Percentiles rank a stretch among this genome's conserved stretches.
Evolutionary conservation across 179 eudicot genomes (phyloP).

Genomic region (Heliamphora pulchella): DNA sequence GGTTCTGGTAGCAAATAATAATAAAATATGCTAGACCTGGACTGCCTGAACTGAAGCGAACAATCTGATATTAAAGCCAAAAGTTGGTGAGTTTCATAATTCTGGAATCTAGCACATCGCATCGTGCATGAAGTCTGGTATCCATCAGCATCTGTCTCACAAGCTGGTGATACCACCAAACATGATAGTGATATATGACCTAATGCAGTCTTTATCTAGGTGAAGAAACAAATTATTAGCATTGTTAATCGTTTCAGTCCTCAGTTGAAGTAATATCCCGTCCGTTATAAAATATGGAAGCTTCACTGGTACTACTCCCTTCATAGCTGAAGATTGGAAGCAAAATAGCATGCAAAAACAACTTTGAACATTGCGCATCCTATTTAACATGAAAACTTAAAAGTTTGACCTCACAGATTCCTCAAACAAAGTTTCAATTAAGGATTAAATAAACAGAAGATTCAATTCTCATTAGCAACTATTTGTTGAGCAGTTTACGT

Average conservation of each 20-base stretch:
- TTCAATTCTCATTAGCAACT: neutral
- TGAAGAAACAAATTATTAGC: neutral
- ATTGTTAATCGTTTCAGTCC: neutral
- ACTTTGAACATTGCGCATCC: neutral
- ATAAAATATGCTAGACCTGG: neutral
- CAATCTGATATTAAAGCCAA: neutral
- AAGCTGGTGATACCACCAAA: neutral
- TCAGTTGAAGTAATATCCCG: neutral
- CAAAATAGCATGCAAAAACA: neutral
- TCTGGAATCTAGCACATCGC: neutral
- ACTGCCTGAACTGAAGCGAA: neutral
- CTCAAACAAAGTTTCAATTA: neutral
- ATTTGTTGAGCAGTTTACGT: neutral
- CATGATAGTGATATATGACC: neutral
- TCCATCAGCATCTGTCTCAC: neutral
- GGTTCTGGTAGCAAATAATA: neutral
- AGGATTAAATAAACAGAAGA: neutral
- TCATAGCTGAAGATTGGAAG: neutral
- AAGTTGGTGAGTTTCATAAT: neutral
- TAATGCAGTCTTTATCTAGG: neutral
- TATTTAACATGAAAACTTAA: neutral
- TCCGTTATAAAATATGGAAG: no score
- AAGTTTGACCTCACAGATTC: neutral
- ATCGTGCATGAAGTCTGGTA: neutral
- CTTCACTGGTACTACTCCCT: neutral